These are phyloP conservation scores for Citrullus colocynthis DNA, from an alignment of 306 rosid species.

Conservation along the genomic window DNA sequence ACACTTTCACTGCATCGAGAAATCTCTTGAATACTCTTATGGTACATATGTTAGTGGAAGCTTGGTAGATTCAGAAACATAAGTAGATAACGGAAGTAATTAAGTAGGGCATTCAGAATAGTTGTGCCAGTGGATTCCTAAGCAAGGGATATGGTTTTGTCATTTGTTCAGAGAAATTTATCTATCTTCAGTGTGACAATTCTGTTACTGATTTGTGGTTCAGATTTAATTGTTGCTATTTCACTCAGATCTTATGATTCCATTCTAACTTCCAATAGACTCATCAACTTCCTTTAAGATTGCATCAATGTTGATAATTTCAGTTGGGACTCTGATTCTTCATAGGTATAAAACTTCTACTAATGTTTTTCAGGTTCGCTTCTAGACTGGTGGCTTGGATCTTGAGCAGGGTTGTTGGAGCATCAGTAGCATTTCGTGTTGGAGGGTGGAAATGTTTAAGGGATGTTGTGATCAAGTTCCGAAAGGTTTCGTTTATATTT, in stretches of 20 bases:
- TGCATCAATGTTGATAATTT: background rate
- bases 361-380: conserved; percentile 52
- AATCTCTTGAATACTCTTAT: background rate
- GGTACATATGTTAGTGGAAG: background rate
- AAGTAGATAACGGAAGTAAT: background rate
- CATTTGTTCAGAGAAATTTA: background rate
- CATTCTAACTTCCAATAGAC: background rate
- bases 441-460: conserved; percentile 93
- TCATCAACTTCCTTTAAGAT: background rate
- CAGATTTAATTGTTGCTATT: background rate
- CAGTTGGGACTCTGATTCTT: background rate
- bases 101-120: background rate
- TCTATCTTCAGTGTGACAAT: background rate
- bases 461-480: conserved; percentile 80
- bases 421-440: conserved; percentile 73
- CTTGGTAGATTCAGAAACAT: background rate
- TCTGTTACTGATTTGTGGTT: background rate
- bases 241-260: background rate
- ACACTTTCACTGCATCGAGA: background rate
- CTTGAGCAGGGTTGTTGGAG: conserved; percentile 75
- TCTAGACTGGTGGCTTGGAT: conserved; percentile 87
- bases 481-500: conserved; percentile 43
- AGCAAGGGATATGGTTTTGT: background rate
- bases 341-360: background rate
- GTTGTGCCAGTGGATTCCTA: background rate